Evolutionary conservation across 495 filamentous ascomycete genomes (phyloP).

Genomic region (Lophiotrema nucula): DNA sequence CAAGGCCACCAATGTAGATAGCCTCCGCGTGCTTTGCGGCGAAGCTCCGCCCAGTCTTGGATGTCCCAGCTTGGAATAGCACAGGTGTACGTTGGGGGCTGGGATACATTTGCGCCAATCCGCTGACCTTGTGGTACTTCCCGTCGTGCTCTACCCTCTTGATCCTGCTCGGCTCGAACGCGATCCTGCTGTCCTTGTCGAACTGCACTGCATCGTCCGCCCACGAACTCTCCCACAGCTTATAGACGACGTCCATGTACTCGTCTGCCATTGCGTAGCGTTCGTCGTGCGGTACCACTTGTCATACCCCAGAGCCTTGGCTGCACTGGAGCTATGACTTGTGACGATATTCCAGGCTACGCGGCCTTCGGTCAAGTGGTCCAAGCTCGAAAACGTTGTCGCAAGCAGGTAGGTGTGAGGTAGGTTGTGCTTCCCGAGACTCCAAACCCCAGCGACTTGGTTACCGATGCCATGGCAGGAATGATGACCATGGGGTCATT

Average conservation of each 20-base stretch:
- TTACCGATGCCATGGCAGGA: slow-evolving; percentile 57
- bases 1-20: slow-evolving; percentile 39
- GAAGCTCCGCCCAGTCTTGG: slow-evolving; percentile 56
- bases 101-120: slow-evolving; percentile 51
- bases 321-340: slow-evolving; percentile 42
- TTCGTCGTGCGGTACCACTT: slow-evolving; percentile 52
- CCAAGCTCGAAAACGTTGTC: slow-evolving; percentile 51
- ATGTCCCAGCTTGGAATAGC: slow-evolving; percentile 65
- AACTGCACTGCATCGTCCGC: slow-evolving; percentile 51
- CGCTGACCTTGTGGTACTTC: slow-evolving; percentile 50
- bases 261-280: slow-evolving; percentile 62
- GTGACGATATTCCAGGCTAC: slow-evolving; percentile 69
- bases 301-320: slow-evolving; percentile 58
- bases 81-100: slow-evolving; percentile 64
- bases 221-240: slow-evolving; percentile 64
- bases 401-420: slow-evolving; percentile 46
- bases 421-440: slow-evolving; percentile 60
- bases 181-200: slow-evolving; percentile 50
- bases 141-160: slow-evolving; percentile 60
- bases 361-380: slow-evolving; percentile 59
- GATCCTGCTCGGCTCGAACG: slow-evolving; percentile 55
- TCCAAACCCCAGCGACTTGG: slow-evolving; percentile 54
- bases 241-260: slow-evolving; percentile 58
- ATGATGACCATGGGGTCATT: slow-evolving; percentile 39
- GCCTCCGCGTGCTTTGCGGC: slow-evolving; percentile 61